phyloP scores from a whole-genome alignment of 192 early-diverging fungal genomes.

The Mortierella claussenii region DNA sequence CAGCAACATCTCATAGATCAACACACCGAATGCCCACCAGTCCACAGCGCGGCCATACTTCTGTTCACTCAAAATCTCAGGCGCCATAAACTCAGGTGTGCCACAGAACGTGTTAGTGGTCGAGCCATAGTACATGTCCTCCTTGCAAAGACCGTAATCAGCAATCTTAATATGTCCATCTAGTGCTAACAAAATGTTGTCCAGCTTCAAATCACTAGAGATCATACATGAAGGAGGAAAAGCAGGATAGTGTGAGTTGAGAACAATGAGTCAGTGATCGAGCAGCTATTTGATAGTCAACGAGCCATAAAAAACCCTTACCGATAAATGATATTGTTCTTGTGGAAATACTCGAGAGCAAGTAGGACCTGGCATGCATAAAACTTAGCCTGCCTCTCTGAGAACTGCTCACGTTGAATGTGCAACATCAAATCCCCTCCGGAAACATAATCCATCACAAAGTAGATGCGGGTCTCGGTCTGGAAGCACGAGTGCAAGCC shows the following conservation, averaged over 20 bases:
- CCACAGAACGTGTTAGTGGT: constrained; percentile 97
- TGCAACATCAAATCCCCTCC: constrained; percentile 99
- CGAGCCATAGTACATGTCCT: constrained; percentile 88
- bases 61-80: constrained; percentile 96
- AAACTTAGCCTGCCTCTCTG: constrained; percentile 92
- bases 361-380: constrained; percentile 96
- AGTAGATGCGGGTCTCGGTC: constrained; percentile 93
- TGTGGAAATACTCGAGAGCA: constrained; percentile 96
- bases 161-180: constrained; percentile 98
- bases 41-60: constrained; percentile 97
- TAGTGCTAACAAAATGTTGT: constrained; percentile 92
- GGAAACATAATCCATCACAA: constrained; percentile 98
- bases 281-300: constrained; percentile 39
- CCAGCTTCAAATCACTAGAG: constrained; percentile 90
- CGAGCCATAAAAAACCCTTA: constrained; percentile 3
- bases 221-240: neutral
- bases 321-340: constrained; percentile 91
- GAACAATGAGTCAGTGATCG: too few species aligned
- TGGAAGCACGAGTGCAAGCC: constrained; percentile 98
- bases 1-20: constrained; percentile 92
- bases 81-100: constrained; percentile 99
- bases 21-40: constrained; percentile 97
- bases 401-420: constrained; percentile 93
- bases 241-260: constrained; percentile 2
- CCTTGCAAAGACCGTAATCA: constrained; percentile 99